phyloP scores from a whole-genome alignment of 805 yeast genomes.

The Cyberlindnera euphorbiae region DNA sequence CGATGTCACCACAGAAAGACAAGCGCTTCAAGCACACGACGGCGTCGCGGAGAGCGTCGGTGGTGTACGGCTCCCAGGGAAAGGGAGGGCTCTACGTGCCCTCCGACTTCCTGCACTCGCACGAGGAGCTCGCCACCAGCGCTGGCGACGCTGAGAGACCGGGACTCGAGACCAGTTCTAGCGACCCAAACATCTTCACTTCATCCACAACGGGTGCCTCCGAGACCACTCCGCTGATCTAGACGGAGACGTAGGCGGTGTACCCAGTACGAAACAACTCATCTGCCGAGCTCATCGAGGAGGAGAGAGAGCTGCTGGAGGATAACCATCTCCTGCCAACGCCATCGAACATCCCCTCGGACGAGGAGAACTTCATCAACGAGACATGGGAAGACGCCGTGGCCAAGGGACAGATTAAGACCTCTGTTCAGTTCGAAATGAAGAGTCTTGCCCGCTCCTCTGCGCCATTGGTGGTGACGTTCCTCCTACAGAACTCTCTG shows the following conservation, averaged over 20 bases:
- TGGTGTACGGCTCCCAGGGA: constrained; percentile 22
- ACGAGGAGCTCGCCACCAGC: neutral
- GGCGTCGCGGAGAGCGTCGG: constrained; percentile 21
- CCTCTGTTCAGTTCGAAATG: constrained; percentile 18
- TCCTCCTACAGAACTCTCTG: constrained; percentile 24
- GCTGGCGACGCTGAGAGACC: neutral
- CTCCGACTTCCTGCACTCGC: constrained; percentile 7
- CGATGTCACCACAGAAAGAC: constrained; percentile 3
- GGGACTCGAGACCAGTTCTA: neutral
- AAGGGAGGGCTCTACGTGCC: constrained; percentile 24
- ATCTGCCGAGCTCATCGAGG: constrained; percentile 14
- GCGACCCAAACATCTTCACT: no score
- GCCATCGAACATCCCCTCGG: constrained; percentile 3
- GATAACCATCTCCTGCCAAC: constrained; percentile 18
- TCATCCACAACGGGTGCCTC: no score
- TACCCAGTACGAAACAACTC: neutral
- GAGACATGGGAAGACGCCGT: constrained; percentile 25
- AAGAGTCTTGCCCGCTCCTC: constrained; percentile 18
- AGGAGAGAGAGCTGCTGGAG: constrained; percentile 21
- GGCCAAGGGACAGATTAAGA: constrained; percentile 21
- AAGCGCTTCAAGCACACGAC: constrained; percentile 24
- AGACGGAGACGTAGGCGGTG: neutral
- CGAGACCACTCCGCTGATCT: constrained; percentile 13
- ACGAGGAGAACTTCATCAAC: constrained; percentile 11
- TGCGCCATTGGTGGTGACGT: constrained; percentile 24